phyloP scores from a whole-genome alignment of 805 yeast genomes.

The Metschnikowia lunata region DNA sequence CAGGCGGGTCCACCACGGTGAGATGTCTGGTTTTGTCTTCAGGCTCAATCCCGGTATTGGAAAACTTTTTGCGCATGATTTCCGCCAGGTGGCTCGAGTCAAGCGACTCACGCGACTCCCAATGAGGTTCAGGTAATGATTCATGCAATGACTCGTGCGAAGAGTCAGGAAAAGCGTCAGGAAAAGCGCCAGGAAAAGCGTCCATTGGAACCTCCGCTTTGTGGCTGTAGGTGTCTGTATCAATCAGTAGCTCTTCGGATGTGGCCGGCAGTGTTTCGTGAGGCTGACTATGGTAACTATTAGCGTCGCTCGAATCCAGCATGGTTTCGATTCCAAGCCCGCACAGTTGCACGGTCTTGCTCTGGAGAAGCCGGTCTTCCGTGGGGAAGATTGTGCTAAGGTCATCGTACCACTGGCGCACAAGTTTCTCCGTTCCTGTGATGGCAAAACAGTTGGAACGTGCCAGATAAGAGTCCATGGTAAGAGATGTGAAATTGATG shows the following conservation, averaged over 20 bases:
- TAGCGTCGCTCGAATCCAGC: constrained; percentile 7
- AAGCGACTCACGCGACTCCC: constrained; percentile 3
- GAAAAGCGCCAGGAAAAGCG: no score
- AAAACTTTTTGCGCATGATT: constrained; percentile 14
- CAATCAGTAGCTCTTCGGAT: not conserved
- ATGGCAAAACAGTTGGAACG: constrained; percentile 17
- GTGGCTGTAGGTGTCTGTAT: no score
- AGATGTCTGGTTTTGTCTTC: constrained; percentile 5
- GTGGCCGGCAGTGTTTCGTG: constrained; percentile 3
- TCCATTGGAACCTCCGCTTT: no score
- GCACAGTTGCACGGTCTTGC: constrained; percentile 7
- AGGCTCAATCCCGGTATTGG: constrained; percentile 10
- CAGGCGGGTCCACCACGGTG: constrained; percentile 4
- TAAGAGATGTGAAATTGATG: constrained; percentile 16
- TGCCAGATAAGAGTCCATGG: constrained; percentile 8
- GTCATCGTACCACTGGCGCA: constrained; percentile 29
- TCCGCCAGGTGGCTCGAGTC: constrained; percentile 7
- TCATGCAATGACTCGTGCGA: no score
- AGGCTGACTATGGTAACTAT: no score
- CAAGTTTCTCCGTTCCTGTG: constrained; percentile 12
- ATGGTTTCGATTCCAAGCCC: constrained; percentile 17
- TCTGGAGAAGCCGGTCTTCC: constrained; percentile 9
- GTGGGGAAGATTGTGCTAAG: constrained; percentile 32
- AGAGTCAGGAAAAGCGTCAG: no score
- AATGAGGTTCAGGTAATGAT: not conserved